Evolutionary conservation across 164 flowering plant genomes (phyloP).

Genomic region (Piper longum): DNA sequence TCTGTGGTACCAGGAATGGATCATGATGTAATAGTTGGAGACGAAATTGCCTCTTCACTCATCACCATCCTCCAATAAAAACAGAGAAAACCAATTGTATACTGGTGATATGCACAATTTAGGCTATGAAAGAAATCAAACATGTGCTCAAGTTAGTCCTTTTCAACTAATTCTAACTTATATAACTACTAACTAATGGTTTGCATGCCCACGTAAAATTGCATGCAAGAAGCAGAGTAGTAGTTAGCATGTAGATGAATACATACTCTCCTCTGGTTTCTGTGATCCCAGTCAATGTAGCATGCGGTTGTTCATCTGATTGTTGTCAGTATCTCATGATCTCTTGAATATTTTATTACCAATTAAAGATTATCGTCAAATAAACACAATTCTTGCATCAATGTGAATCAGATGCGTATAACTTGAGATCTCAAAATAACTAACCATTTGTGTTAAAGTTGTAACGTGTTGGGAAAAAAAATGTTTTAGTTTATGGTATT

Average conservation of each 20-base stretch:
- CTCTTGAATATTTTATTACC: too few relatives aligned
- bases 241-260: neutral
- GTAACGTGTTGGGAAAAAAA: too few relatives aligned
- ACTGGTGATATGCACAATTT: neutral
- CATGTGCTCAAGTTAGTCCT: too few relatives aligned
- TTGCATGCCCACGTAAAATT: neutral
- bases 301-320: neutral
- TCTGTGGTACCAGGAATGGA: constrained; percentile 14
- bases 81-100: neutral
- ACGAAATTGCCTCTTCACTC: constrained; percentile 14
- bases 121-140: neutral
- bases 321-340: neutral
- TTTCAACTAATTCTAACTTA: too few relatives aligned
- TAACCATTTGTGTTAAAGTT: too few relatives aligned
- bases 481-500: neutral
- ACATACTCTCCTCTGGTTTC: neutral
- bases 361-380: too few relatives aligned
- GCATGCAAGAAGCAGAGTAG: neutral
- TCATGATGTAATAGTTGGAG: constrained; percentile 17
- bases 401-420: too few relatives aligned
- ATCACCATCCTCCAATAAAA: neutral
- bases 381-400: too few relatives aligned
- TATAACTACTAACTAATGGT: too few relatives aligned
- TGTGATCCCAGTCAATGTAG: neutral
- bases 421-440: too few relatives aligned